phyloP scores from a whole-genome alignment of 495 filamentous ascomycete species.

The Penicillium cinerascens region DNA sequence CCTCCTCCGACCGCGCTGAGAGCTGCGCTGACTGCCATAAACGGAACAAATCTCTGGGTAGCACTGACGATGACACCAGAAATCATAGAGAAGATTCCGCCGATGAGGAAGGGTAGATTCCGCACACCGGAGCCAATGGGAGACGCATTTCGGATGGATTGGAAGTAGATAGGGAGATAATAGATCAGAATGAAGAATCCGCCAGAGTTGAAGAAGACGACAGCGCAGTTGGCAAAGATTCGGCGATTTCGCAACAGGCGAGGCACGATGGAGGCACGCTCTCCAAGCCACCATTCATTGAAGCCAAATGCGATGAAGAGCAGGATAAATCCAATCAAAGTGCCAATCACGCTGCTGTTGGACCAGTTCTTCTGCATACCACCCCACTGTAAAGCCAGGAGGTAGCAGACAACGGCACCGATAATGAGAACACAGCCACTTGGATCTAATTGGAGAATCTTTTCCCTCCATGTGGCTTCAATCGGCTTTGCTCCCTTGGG shows the following conservation, averaged over 20 bases:
- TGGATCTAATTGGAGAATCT: constrained; percentile 35
- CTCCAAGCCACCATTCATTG: constrained; percentile 34
- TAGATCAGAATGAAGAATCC: constrained; percentile 33
- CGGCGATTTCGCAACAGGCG: constrained; percentile 25
- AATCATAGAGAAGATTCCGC: too few relatives aligned
- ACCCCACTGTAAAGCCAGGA: constrained; percentile 65
- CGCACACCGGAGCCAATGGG: constrained; percentile 37
- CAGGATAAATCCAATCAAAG: constrained; percentile 37
- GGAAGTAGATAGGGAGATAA: constrained; percentile 48
- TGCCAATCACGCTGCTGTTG: constrained; percentile 39
- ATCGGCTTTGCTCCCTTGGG: constrained; percentile 8
- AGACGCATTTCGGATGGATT: constrained; percentile 31
- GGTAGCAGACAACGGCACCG: constrained; percentile 49
- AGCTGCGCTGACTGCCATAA: neutral
- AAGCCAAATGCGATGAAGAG: constrained; percentile 24
- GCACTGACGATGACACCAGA: too few relatives aligned
- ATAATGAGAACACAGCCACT: constrained; percentile 53
- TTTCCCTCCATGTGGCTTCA: constrained; percentile 22
- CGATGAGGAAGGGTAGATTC: neutral
- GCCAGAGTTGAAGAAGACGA: neutral
- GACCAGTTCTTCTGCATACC: constrained; percentile 54
- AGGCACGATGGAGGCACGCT: constrained; percentile 29
- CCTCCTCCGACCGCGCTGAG: neutral
- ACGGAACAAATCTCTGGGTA: too few relatives aligned
- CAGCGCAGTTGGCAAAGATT: too few relatives aligned